These are phyloP conservation scores for Aureobasidium uvarum DNA, from an alignment of 2,329 filamentous ascomycete genomes.

Conservation along the genomic window DNA sequence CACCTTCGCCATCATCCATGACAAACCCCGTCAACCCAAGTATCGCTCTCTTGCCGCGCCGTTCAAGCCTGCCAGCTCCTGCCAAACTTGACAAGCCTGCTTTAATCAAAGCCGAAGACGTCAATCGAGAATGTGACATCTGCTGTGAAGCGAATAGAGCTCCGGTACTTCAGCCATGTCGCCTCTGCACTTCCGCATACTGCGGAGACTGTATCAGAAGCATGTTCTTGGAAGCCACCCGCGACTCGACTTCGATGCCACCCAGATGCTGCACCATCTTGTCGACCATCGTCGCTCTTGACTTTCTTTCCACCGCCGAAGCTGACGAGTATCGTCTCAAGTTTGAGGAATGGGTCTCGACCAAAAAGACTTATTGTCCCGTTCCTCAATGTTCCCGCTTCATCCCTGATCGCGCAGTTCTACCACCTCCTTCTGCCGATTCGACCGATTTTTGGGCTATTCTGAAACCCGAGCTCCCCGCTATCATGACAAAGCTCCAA, in stretches of 20 bases:
- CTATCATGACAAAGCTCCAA: not conserved
- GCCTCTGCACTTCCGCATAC: conserved; percentile 36
- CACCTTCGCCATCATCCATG: not conserved
- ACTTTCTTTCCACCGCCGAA: conserved; percentile 41
- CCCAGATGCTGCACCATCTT: conserved; percentile 48
- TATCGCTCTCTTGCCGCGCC: not conserved
- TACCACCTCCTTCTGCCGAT: conserved; percentile 2
- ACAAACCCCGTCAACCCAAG: not conserved
- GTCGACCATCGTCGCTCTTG: conserved; percentile 43
- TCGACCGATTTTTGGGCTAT: conserved; percentile 19
- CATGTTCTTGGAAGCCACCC: conserved; percentile 46
- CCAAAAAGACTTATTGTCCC: conserved; percentile 51
- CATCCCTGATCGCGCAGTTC: conserved; percentile 42
- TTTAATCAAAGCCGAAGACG: not conserved
- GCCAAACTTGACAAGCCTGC: not conserved
- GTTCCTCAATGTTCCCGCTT: conserved; percentile 50
- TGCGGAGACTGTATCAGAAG: conserved; percentile 42
- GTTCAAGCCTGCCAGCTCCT: not conserved
- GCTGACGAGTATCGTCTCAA: conserved; percentile 43
- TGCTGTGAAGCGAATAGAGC: conserved; percentile 32
- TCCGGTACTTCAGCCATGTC: conserved; percentile 37
- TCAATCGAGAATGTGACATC: conserved; percentile 31
- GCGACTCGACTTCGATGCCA: conserved; percentile 45
- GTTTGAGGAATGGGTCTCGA: conserved; percentile 50
- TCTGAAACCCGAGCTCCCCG: conserved; percentile 23